These are phyloP conservation scores for Dactylellina cionopaga DNA, from an alignment of 2,329 filamentous ascomycete species.

Conservation along the genomic window DNA sequence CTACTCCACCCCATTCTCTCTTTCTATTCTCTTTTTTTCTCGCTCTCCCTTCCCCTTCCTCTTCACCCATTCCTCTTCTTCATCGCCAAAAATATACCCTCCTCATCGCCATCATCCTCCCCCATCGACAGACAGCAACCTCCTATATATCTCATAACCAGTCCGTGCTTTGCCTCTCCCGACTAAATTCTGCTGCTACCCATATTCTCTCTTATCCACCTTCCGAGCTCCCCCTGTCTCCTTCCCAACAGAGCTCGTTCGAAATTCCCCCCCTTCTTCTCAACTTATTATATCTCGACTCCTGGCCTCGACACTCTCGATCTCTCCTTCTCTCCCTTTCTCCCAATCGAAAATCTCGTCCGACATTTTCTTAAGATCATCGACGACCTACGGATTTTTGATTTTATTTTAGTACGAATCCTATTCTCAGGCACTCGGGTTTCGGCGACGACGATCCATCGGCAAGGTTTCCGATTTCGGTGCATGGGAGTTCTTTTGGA, in stretches of 20 bases:
- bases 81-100: background rate
- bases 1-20: slow-evolving; percentile 1
- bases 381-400: no score
- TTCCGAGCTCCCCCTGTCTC: slow-evolving; percentile 40
- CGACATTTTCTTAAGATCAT: background rate
- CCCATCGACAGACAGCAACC: background rate
- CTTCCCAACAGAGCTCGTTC: slow-evolving; percentile 29
- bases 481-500: slow-evolving; percentile 7
- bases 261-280: background rate
- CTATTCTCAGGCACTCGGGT: background rate
- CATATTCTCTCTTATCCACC: background rate
- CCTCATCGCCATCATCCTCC: slow-evolving; percentile 2
- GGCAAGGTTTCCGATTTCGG: background rate
- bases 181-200: background rate
- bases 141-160: background rate
- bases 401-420: background rate
- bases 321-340: background rate
- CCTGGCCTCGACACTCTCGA: background rate
- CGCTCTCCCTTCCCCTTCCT: background rate
- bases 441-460: background rate
- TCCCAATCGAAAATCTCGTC: background rate
- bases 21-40: background rate
- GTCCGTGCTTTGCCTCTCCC: background rate
- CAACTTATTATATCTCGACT: slow-evolving; percentile 2
- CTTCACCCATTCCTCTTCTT: background rate